phyloP scores from a whole-genome alignment of 2,329 filamentous ascomycete species.

The Didymella pinodella region DNA sequence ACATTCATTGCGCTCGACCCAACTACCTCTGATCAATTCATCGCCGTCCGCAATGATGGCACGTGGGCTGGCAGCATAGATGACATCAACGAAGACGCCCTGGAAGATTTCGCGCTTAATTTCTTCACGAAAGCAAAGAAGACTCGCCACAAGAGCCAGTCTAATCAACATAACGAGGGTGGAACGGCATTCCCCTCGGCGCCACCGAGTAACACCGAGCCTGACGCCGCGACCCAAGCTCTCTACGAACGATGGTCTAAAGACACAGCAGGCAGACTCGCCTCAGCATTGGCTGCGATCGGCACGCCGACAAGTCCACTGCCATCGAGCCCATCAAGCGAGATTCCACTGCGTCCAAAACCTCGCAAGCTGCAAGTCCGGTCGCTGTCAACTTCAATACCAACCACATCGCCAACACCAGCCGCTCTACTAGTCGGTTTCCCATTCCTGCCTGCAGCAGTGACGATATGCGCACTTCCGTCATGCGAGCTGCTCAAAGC shows the following conservation, averaged over 20 bases:
- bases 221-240: constrained; percentile 33
- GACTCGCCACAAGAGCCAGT: constrained; percentile 5
- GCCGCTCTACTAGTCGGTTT: constrained; percentile 37
- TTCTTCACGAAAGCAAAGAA: constrained; percentile 36
- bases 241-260: constrained; percentile 45
- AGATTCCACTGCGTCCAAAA: constrained; percentile 19
- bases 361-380: constrained; percentile 41
- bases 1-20: constrained; percentile 45
- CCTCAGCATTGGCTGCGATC: constrained; percentile 38
- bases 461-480: constrained; percentile 35
- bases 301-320: constrained; percentile 14
- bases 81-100: constrained; percentile 44
- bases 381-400: constrained; percentile 37
- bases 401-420: constrained; percentile 40
- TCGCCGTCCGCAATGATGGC: constrained; percentile 45
- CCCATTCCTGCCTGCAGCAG: constrained; percentile 38
- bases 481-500: constrained; percentile 37
- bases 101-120: constrained; percentile 42
- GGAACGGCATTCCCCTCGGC: background rate
- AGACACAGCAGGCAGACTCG: constrained; percentile 37
- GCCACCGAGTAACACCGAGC: constrained; percentile 16
- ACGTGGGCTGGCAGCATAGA: constrained; percentile 49
- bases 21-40: constrained; percentile 43
- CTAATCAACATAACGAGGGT: constrained; percentile 1
- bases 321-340: background rate